Evolutionary conservation across 2,329 filamentous ascomycete species (phyloP).

Genomic region (Colletotrichum tropicicola): DNA sequence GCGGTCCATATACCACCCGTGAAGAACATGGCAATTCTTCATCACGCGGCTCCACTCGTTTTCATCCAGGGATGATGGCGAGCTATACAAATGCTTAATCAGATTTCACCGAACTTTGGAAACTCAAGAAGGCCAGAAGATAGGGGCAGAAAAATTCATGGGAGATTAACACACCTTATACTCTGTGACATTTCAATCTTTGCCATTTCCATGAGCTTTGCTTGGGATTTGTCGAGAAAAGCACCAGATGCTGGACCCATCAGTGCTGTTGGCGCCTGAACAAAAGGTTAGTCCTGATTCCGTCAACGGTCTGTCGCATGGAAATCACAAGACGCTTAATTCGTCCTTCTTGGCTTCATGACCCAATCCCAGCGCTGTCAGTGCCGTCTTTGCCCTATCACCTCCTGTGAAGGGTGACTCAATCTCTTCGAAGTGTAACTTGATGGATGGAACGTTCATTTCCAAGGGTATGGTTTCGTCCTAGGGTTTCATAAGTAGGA

Average conservation of each 20-base stretch:
- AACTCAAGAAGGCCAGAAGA: too few species aligned
- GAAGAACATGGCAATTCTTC: constrained; percentile 14
- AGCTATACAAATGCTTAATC: background rate
- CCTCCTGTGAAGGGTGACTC: background rate
- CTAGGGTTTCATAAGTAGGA: background rate
- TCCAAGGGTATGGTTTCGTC: constrained; percentile 1
- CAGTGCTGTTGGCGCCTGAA: background rate
- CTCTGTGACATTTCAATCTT: background rate
- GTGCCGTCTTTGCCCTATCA: background rate
- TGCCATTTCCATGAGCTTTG: background rate
- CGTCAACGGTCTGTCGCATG: background rate
- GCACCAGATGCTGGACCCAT: background rate
- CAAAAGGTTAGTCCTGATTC: background rate
- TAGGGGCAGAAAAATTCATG: too few species aligned
- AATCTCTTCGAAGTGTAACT: background rate
- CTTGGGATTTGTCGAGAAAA: background rate
- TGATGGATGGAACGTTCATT: background rate
- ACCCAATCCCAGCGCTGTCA: background rate
- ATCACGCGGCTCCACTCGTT: background rate
- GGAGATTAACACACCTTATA: background rate
- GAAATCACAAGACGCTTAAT: background rate
- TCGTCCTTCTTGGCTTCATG: background rate
- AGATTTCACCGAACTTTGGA: accelerated
- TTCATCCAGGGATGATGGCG: background rate
- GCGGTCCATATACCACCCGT: constrained; percentile 1